Percentiles rank a stretch among this genome's conserved stretches.
These are phyloP conservation scores for Cenococcum geophilum DNA, from an alignment of 495 filamentous ascomycete species.

Conservation along the genomic window DNA sequence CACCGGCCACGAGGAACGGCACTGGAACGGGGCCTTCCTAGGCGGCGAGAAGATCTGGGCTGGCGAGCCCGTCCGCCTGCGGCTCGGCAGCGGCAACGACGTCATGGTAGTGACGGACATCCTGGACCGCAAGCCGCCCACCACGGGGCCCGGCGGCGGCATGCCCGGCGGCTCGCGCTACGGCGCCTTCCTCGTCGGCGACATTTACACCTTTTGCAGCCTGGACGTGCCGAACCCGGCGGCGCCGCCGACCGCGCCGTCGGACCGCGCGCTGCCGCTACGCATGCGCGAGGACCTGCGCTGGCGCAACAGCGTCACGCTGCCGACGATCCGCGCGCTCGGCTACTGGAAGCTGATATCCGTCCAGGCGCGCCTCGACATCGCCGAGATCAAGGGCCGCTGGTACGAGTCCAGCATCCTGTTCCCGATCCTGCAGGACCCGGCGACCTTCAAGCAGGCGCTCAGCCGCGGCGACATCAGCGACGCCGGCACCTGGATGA, in stretches of 20 bases:
- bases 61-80: slow-evolving; percentile 51
- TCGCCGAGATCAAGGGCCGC: slow-evolving; percentile 54
- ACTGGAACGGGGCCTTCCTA: slow-evolving; percentile 55
- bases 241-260: slow-evolving; percentile 22
- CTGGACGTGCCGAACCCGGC: slow-evolving; percentile 31
- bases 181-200: slow-evolving; percentile 33
- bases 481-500: slow-evolving; percentile 48
- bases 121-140: slow-evolving; percentile 34
- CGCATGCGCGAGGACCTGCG: slow-evolving; percentile 44
- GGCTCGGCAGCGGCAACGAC: slow-evolving; percentile 41
- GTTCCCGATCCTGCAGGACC: slow-evolving; percentile 45
- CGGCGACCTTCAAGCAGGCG: slow-evolving; percentile 36
- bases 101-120: slow-evolving; percentile 48
- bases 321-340: slow-evolving; percentile 33
- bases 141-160: slow-evolving; percentile 17
- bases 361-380: slow-evolving; percentile 32
- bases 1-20: slow-evolving; percentile 36
- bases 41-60: slow-evolving; percentile 59
- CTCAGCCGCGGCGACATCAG: slow-evolving; percentile 38
- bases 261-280: slow-evolving; percentile 40
- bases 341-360: slow-evolving; percentile 46
- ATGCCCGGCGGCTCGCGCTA: slow-evolving; percentile 16
- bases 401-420: slow-evolving; percentile 57
- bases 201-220: slow-evolving; percentile 44
- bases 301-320: slow-evolving; percentile 45